phyloP scores from a whole-genome alignment of 768 basidiomycete species.

The Paxillus ammoniavirescens region DNA sequence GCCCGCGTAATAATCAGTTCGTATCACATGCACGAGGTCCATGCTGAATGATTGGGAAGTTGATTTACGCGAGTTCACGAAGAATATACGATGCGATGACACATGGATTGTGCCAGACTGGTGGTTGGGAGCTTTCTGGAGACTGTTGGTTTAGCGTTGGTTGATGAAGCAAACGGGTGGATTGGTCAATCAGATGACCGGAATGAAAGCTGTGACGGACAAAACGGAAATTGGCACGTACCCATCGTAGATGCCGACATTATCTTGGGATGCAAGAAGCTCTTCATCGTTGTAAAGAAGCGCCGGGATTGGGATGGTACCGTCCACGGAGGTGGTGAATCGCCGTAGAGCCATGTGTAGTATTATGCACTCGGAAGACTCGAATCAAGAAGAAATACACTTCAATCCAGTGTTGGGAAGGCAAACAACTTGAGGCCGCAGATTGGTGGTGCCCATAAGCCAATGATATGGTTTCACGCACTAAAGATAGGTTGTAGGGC shows the following conservation, averaged over 20 bases:
- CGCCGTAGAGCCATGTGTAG: constrained; percentile 51
- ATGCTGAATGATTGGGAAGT: constrained; percentile 63
- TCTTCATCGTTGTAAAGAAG: constrained; percentile 82
- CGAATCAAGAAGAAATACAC: neutral
- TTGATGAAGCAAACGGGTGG: constrained; percentile 23
- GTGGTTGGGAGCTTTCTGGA: constrained; percentile 78
- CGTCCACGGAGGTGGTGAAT: constrained; percentile 54
- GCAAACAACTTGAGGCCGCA: neutral
- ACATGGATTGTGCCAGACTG: constrained; percentile 71
- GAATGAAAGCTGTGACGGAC: constrained; percentile 6
- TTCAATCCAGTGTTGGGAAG: neutral
- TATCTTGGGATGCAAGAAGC: constrained; percentile 67
- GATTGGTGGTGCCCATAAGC: neutral
- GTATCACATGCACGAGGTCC: constrained; percentile 59
- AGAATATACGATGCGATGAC: constrained; percentile 85
- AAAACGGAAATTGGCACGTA: constrained; percentile 37
- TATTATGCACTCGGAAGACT: neutral
- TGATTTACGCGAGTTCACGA: constrained; percentile 56
- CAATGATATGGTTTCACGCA: neutral
- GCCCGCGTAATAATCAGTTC: constrained; percentile 88
- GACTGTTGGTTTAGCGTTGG: constrained; percentile 45
- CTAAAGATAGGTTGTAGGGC: neutral
- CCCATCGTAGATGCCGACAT: constrained; percentile 92
- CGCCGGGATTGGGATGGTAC: constrained; percentile 74
- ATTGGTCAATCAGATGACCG: constrained; percentile 17